These are phyloP conservation scores for Botrytis deweyae DNA, from an alignment of 2,329 filamentous ascomycete species.

Conservation along the genomic window DNA sequence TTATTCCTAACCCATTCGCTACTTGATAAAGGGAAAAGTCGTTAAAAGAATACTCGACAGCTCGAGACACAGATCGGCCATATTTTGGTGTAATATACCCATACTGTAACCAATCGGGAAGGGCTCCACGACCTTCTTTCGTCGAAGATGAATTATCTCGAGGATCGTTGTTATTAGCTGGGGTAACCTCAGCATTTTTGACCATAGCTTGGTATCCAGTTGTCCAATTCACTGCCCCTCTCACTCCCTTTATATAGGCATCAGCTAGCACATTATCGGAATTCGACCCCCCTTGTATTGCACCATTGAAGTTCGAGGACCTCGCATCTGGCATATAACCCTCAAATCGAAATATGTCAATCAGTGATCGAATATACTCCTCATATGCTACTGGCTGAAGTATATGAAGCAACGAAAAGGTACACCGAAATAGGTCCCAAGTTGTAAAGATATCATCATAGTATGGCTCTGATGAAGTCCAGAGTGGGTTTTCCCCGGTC, in stretches of 20 bases:
- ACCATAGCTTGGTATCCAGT: conserved; percentile 62
- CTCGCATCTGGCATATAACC: conserved; percentile 65
- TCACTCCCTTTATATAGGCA: conserved; percentile 66
- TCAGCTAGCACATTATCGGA: conserved; percentile 71
- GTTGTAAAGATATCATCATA: conserved; percentile 71
- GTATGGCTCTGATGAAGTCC: conserved; percentile 63
- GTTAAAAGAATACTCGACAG: conserved; percentile 67
- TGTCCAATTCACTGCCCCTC: conserved; percentile 60
- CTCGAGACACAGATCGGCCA: conserved; percentile 61
- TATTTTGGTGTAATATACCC: conserved; percentile 66
- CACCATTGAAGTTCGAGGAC: conserved; percentile 68
- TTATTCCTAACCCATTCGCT: conserved; percentile 58
- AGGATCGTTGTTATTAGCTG: conserved; percentile 57
- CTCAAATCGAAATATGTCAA: conserved; percentile 65
- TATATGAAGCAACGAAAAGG: conserved; percentile 63
- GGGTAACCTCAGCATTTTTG: conserved; percentile 62
- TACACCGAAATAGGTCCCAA: conserved; percentile 63
- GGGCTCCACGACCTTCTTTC: conserved; percentile 65
- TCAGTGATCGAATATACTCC: conserved; percentile 63
- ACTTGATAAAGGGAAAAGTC: conserved; percentile 68
- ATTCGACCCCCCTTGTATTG: conserved; percentile 67
- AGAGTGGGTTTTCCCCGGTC: conserved; percentile 67
- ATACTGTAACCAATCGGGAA: conserved; percentile 64
- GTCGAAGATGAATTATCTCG: conserved; percentile 56
- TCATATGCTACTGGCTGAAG: conserved; percentile 62